A percentile compares a stretch with the other conserved stretches of the same genome.
Conservation (phyloP, 768 basidiomycete species). For the Daedaleopsis sinensis region DNA sequence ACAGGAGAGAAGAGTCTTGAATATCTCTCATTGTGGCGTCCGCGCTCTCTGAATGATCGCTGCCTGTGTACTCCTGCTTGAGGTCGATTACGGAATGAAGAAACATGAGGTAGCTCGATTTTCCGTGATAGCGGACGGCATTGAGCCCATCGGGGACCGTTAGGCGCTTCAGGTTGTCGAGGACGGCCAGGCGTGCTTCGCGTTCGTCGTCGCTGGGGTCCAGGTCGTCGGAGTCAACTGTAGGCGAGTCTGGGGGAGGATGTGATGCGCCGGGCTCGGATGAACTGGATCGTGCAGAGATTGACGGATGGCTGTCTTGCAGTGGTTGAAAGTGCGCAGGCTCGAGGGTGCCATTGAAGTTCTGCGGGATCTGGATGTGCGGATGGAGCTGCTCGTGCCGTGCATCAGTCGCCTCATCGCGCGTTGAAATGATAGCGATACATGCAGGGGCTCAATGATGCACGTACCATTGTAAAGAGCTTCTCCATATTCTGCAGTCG, state of each 20-base stretch:
- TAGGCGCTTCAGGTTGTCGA: slow-evolving; percentile 6
- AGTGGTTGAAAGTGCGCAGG: neutral
- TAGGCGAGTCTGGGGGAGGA: neutral
- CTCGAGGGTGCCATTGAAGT: slow-evolving; percentile 8
- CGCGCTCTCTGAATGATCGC: neutral
- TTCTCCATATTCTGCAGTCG: slow-evolving; percentile 27
- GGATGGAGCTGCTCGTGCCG: neutral
- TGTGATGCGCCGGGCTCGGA: neutral
- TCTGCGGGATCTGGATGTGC: neutral
- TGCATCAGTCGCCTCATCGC: too few relatives aligned
- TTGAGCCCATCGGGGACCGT: neutral
- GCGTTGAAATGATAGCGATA: too few relatives aligned
- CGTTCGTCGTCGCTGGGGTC: slow-evolving; percentile 26
- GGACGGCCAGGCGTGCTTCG: slow-evolving; percentile 9
- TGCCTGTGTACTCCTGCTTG: slow-evolving; percentile 9
- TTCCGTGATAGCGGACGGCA: slow-evolving; percentile 22
- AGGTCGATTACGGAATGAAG: slow-evolving; percentile 12
- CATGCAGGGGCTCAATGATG: too few relatives aligned
- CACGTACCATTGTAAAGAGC: slow-evolving; percentile 21
- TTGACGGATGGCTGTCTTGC: neutral
- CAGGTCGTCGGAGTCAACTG: slow-evolving; percentile 7
- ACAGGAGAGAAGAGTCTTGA: neutral
- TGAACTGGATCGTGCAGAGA: neutral
- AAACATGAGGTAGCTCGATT: slow-evolving; percentile 25
- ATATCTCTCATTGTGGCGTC: neutral